These are phyloP conservation scores for Monilinia aucupariae DNA, from an alignment of 2,329 filamentous ascomycete species.

Conservation along the genomic window DNA sequence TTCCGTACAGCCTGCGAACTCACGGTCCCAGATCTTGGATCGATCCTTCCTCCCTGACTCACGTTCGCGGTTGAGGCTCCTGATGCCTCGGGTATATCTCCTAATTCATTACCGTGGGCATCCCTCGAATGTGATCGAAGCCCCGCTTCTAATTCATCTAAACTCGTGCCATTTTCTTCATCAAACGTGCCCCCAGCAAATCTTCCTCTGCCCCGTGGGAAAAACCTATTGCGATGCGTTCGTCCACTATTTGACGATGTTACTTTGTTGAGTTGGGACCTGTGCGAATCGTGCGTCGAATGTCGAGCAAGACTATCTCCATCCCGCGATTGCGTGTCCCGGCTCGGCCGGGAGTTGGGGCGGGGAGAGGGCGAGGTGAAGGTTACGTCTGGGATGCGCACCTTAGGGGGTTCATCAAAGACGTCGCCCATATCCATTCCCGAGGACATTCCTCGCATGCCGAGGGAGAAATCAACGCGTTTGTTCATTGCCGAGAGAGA, in stretches of 20 bases:
- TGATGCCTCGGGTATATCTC: constrained; percentile 40
- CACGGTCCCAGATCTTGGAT: constrained; percentile 34
- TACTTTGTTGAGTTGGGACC: constrained; percentile 30
- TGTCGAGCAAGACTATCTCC: constrained; percentile 19
- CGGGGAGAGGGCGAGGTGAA: constrained; percentile 34
- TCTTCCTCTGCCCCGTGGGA: constrained; percentile 40
- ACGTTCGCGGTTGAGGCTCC: constrained; percentile 19
- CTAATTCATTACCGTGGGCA: constrained; percentile 32
- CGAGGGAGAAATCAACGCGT: constrained; percentile 66
- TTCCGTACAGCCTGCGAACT: constrained; percentile 32
- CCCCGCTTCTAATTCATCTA: constrained; percentile 33
- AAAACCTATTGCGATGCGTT: constrained; percentile 56
- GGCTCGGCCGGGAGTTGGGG: constrained; percentile 11
- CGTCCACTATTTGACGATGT: constrained; percentile 35
- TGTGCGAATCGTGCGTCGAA: constrained; percentile 22
- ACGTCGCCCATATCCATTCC: constrained; percentile 59
- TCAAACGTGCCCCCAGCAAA: constrained; percentile 12
- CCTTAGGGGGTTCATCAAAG: constrained; percentile 48
- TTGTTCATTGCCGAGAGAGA: constrained; percentile 53
- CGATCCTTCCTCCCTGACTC: constrained; percentile 23
- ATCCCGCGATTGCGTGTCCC: constrained; percentile 15
- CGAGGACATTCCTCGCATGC: constrained; percentile 54
- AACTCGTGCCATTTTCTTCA: constrained; percentile 26
- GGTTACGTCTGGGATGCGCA: constrained; percentile 31
- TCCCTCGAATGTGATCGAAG: constrained; percentile 30